phyloP scores from a whole-genome alignment of 2,329 filamentous ascomycete genomes.

The Xylariaceae sp. region DNA sequence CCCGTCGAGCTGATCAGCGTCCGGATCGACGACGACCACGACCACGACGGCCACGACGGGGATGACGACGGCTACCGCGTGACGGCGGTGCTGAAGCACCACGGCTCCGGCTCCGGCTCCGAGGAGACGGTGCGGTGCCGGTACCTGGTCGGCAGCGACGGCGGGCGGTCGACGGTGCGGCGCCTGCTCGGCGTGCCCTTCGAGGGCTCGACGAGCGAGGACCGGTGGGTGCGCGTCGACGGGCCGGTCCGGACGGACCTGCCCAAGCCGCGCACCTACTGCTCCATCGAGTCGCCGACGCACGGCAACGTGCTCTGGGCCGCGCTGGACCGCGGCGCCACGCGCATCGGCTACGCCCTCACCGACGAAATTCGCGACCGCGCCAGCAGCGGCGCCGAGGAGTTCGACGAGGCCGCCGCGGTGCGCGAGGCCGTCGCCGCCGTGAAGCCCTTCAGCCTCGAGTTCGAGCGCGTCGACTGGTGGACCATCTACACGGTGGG shows the following conservation, averaged over 20 bases:
- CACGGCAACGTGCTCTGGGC: conserved; percentile 51
- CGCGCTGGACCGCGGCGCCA: conserved; percentile 43
- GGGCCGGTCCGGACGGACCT: conserved; percentile 40
- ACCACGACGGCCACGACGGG: no score
- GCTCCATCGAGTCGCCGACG: conserved; percentile 41
- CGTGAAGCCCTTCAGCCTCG: conserved; percentile 33
- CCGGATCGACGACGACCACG: conserved; percentile 26
- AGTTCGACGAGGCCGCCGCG: conserved; percentile 38
- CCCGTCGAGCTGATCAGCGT: conserved; percentile 31
- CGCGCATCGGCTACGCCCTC: conserved; percentile 46
- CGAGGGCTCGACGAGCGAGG: conserved; percentile 39
- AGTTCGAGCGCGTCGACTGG: conserved; percentile 31
- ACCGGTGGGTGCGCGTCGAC: conserved; percentile 48
- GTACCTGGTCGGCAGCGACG: conserved; percentile 45
- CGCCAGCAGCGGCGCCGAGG: conserved; percentile 24
- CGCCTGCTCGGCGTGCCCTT: conserved; percentile 38
- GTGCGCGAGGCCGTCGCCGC: conserved; percentile 39
- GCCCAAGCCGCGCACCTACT: conserved; percentile 39
- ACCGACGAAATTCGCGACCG: conserved; percentile 32
- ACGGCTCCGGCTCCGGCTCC: background rate
- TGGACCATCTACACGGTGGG: conserved; percentile 31
- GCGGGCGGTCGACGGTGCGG: conserved; percentile 41
- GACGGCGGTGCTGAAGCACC: conserved; percentile 5
- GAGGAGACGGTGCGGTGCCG: conserved; percentile 23
- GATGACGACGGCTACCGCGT: conserved; percentile 8